A percentile compares a stretch with the other conserved stretches of the same genome.
phyloP scores from a whole-genome alignment of 2,329 filamentous ascomycete genomes.

The Xylaria hypoxylon region DNA sequence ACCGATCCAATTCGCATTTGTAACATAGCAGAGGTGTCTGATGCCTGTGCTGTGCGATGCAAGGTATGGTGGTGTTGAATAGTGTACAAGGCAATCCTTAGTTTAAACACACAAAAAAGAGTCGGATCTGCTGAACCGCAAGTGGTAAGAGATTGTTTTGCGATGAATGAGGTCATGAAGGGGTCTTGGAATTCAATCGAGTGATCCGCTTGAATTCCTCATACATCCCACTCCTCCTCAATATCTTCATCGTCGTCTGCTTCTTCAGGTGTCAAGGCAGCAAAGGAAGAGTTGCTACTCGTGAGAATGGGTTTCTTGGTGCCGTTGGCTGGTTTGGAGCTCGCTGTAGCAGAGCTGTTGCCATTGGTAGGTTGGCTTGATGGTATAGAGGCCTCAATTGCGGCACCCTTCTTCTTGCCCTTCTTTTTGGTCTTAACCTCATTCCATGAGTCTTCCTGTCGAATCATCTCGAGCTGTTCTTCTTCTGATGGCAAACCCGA shows the following conservation, averaged over 20 bases:
- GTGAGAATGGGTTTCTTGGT: constrained; percentile 48
- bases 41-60: constrained; percentile 38
- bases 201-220: constrained; percentile 33
- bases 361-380: constrained; percentile 40
- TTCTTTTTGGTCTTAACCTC: constrained; percentile 64
- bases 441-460: constrained; percentile 66
- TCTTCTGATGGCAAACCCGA: constrained; percentile 69
- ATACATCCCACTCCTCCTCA: constrained; percentile 54
- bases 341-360: constrained; percentile 37
- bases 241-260: constrained; percentile 49
- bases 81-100: constrained; percentile 46
- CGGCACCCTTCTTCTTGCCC: constrained; percentile 57
- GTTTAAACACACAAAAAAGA: constrained; percentile 36
- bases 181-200: constrained; percentile 13
- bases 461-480: constrained; percentile 70
- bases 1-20: constrained; percentile 45
- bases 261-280: constrained; percentile 51
- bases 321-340: constrained; percentile 44
- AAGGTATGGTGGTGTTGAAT: constrained; percentile 35
- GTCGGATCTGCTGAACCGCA: constrained; percentile 11
- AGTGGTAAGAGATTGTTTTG: constrained; percentile 5
- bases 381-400: constrained; percentile 50
- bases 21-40: constrained; percentile 32
- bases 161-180: constrained; percentile 25
- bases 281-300: constrained; percentile 52